These are phyloP conservation scores for Phyllosticta citriasiana DNA, from an alignment of 2,329 filamentous ascomycete species.

Conservation along the genomic window DNA sequence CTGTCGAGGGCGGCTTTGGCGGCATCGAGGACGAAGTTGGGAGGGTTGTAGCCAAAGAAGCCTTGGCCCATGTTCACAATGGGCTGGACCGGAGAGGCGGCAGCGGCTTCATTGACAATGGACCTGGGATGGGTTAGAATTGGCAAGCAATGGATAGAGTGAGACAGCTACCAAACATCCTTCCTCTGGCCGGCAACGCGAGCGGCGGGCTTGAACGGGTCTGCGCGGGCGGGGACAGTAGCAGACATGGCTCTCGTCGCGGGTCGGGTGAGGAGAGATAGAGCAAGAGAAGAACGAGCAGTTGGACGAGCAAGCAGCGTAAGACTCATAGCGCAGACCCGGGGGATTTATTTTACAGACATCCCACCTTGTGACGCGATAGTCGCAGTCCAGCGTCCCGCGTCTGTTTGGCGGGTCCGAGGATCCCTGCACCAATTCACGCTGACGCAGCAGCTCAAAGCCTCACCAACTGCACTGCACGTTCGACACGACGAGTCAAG, in stretches of 20 bases:
- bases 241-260: conserved; percentile 25
- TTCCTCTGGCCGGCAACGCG: conserved; percentile 45
- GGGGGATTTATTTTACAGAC: neutral
- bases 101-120: conserved; percentile 58
- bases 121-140: conserved; percentile 34
- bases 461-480: neutral
- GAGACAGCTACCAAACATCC: conserved; percentile 44
- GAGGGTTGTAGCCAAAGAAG: conserved; percentile 91
- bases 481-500: neutral
- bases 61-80: conserved; percentile 63
- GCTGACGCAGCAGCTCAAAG: neutral
- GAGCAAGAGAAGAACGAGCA: neutral
- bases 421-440: too few relatives aligned
- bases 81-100: conserved; percentile 52
- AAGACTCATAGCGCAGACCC: neutral
- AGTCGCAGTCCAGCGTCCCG: too few relatives aligned
- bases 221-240: conserved; percentile 21
- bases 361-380: neutral
- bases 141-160: conserved; percentile 1
- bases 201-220: conserved; percentile 43
- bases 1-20: conserved; percentile 81
- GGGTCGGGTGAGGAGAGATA: conserved; percentile 8
- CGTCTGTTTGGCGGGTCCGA: too few relatives aligned
- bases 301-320: neutral
- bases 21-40: conserved; percentile 79